Evolutionary conservation across 1,139 yeast genomes (phyloP).

Genomic region (Kurtzmaniella quercitrusa): DNA sequence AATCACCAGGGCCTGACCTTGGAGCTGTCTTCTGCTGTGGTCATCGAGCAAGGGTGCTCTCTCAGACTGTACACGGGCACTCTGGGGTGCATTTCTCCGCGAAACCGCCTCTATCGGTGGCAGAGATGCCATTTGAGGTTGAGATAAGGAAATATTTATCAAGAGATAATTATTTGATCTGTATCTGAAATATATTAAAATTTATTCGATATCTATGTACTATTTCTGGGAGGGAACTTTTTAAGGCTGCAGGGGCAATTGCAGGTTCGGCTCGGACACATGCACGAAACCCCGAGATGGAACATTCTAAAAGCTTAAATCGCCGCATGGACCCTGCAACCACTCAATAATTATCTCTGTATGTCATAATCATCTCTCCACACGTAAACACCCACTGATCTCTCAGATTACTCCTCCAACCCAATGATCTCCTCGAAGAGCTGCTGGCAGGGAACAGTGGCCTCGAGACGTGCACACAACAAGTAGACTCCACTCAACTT

Average conservation of each 20-base stretch:
- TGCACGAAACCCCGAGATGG: background rate
- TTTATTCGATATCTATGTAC: background rate
- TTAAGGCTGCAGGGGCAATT: background rate
- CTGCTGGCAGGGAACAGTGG: constrained; percentile 77
- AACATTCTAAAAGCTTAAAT: background rate
- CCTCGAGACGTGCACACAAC: constrained; percentile 80
- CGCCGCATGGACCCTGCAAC: too few species aligned
- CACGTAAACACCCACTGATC: too few species aligned
- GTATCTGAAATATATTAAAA: background rate
- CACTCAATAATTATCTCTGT: too few species aligned
- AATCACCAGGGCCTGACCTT: constrained; percentile 34
- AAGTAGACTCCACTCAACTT: constrained; percentile 92
- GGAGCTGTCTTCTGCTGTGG: constrained; percentile 11
- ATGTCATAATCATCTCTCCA: too few species aligned
- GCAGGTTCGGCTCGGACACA: background rate
- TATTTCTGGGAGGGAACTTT: background rate
- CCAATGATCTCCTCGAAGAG: constrained; percentile 75
- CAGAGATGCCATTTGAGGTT: background rate
- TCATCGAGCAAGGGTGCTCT: background rate
- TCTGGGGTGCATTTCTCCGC: background rate
- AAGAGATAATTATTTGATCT: background rate
- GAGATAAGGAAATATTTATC: background rate
- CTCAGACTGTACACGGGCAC: background rate
- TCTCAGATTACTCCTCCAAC: constrained; percentile 8
- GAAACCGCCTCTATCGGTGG: background rate